phyloP scores from a whole-genome alignment of 2,329 filamentous ascomycete genomes.

The Beauveria bassiana region DNA sequence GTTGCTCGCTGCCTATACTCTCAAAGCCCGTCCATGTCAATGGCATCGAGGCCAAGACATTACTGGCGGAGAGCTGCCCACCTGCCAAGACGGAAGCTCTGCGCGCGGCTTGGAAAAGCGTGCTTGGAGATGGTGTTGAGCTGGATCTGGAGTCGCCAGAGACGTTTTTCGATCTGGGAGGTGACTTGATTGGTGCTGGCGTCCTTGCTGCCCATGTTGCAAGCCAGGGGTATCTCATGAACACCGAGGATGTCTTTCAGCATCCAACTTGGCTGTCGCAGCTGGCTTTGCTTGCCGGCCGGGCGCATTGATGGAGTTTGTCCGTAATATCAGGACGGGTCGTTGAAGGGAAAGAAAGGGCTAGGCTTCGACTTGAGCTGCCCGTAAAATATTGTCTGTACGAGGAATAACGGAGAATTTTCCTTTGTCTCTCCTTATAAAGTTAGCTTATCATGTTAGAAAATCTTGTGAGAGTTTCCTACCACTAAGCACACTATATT shows the following conservation, averaged over 20 bases:
- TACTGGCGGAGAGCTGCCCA: background rate
- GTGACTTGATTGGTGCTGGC: background rate
- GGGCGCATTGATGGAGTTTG: background rate
- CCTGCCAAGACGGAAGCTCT: background rate
- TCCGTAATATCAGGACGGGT: background rate
- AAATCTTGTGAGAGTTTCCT: too few species aligned
- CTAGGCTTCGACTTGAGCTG: background rate
- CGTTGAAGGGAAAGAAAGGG: background rate
- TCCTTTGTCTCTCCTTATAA: too few species aligned
- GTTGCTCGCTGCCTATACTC: background rate
- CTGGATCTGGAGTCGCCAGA: background rate
- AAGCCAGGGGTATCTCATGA: background rate
- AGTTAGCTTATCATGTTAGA: too few species aligned
- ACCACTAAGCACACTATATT: too few species aligned
- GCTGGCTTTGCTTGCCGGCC: background rate
- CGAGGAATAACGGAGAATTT: too few species aligned
- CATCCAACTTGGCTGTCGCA: constrained; percentile 4
- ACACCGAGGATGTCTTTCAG: background rate
- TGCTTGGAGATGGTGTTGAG: background rate
- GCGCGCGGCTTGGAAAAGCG: background rate
- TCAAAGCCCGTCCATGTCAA: background rate
- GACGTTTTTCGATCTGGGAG: background rate
- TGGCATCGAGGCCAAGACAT: background rate
- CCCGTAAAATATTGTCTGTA: too few species aligned
- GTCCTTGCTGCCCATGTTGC: background rate